Conservation (phyloP, 306 rosid species). For the Astragalus membranaceus region DNA sequence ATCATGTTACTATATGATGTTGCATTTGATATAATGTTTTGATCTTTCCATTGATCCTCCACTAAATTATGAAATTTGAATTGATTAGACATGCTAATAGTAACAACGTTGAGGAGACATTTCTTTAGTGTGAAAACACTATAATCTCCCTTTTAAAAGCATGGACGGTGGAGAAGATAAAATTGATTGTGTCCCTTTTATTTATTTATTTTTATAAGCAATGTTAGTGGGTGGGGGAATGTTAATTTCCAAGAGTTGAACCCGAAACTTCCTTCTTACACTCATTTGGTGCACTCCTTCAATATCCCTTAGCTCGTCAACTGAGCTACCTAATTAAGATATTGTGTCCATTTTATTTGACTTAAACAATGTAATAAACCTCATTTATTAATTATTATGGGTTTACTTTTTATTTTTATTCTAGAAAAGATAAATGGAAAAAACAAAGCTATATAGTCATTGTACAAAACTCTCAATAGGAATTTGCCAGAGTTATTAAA, state of each 20-base stretch:
- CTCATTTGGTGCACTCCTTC: too few relatives aligned
- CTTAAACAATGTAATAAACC: conserved; percentile 9
- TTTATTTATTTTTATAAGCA: too few relatives aligned
- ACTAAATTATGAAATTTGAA: conserved; percentile 15
- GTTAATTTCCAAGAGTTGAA: too few relatives aligned
- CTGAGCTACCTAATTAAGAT: too few relatives aligned
- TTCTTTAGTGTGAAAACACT: conserved; percentile 22
- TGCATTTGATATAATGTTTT: conserved; percentile 20
- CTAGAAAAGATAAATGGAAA: neutral
- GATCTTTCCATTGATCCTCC: conserved; percentile 32
- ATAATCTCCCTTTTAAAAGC: conserved; percentile 11
- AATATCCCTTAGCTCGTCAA: too few relatives aligned
- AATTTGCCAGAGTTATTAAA: conserved; percentile 25
- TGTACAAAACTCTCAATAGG: conserved; percentile 20
- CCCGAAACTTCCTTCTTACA: too few relatives aligned
- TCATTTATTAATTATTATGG: neutral
- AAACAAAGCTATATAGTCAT: conserved; percentile 20
- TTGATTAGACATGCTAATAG: conserved; percentile 32
- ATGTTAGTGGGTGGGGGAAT: too few relatives aligned
- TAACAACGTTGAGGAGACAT: conserved; percentile 20
- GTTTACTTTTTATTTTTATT: conserved; percentile 4
- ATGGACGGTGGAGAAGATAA: neutral
- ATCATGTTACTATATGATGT: neutral
- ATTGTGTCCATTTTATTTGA: conserved; percentile 9
- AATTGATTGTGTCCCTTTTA: conserved; percentile 9